phyloP scores from a whole-genome alignment of 108 stramenopile genomes.

The Seminavis robusta region DNA sequence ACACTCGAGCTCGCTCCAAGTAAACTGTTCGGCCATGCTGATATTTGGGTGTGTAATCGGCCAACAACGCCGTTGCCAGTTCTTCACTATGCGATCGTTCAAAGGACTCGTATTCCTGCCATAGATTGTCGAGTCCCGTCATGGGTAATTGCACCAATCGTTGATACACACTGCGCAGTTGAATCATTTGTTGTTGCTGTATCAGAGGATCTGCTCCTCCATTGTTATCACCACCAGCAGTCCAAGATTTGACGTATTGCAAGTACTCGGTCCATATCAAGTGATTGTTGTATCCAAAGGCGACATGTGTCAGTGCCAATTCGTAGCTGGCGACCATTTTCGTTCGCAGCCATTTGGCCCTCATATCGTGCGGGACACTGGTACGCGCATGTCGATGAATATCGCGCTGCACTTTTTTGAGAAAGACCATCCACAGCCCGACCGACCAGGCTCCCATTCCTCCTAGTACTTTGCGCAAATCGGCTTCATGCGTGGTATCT shows the following conservation, averaged over 20 bases:
- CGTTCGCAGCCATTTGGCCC: too few relatives aligned
- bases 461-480: constrained; percentile 28
- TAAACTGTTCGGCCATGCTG: constrained; percentile 85
- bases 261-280: constrained; percentile 75
- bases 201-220: constrained; percentile 32
- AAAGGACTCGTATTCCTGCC: constrained; percentile 86
- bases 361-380: too few relatives aligned
- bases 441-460: constrained; percentile 59
- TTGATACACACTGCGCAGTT: constrained; percentile 71
- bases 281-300: constrained; percentile 62
- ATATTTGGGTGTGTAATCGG: constrained; percentile 74
- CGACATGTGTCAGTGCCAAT: constrained; percentile 53
- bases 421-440: constrained; percentile 75
- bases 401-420: constrained; percentile 54
- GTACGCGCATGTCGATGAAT: constrained; percentile 46
- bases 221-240: constrained; percentile 2
- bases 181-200: constrained; percentile 58
- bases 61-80: constrained; percentile 67
- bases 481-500: constrained; percentile 21
- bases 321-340: too few relatives aligned
- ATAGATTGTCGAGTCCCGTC: constrained; percentile 77
- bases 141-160: constrained; percentile 76
- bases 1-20: constrained; percentile 75
- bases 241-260: constrained; percentile 58
- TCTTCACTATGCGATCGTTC: constrained; percentile 74